These are phyloP conservation scores for Uronychia setigera DNA, from an alignment of 73 alveolate species.

Conservation along the genomic window DNA sequence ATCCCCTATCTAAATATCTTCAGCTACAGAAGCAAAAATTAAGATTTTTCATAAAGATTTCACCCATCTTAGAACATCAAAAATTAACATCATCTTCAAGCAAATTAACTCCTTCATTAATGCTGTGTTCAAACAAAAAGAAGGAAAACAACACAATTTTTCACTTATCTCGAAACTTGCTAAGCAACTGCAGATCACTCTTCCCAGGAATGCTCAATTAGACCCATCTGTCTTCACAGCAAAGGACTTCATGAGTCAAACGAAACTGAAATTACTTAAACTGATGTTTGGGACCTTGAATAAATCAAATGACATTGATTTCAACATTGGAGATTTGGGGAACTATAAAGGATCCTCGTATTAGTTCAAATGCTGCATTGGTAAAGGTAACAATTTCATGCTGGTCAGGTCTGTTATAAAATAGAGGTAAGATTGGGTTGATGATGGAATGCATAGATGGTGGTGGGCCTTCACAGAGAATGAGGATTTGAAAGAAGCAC, in stretches of 20 bases:
- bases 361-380: slow-evolving; percentile 70
- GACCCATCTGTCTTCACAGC: not conserved
- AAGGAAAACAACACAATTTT: not conserved
- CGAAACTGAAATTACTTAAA: not conserved
- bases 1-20: not conserved
- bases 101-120: slow-evolving; percentile 19
- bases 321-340: not conserved
- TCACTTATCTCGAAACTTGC: not conserved
- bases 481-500: not conserved
- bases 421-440: slow-evolving; percentile 55
- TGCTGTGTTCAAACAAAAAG: slow-evolving; percentile 11
- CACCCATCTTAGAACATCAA: not conserved
- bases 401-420: slow-evolving; percentile 41
- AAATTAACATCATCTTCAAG: slow-evolving; percentile 11
- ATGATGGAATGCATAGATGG: not conserved
- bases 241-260: not conserved
- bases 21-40: not conserved
- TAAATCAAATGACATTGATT: not conserved
- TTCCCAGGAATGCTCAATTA: not conserved
- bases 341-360: not conserved
- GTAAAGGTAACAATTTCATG: slow-evolving; percentile 78
- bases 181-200: not conserved
- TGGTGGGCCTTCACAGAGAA: slow-evolving; percentile 3
- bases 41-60: not conserved
- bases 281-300: not conserved